Percentiles rank a stretch among this genome's conserved stretches.
Evolutionary conservation across 164 flowering plant genomes (phyloP).

Genomic region (Vitis riparia): DNA sequence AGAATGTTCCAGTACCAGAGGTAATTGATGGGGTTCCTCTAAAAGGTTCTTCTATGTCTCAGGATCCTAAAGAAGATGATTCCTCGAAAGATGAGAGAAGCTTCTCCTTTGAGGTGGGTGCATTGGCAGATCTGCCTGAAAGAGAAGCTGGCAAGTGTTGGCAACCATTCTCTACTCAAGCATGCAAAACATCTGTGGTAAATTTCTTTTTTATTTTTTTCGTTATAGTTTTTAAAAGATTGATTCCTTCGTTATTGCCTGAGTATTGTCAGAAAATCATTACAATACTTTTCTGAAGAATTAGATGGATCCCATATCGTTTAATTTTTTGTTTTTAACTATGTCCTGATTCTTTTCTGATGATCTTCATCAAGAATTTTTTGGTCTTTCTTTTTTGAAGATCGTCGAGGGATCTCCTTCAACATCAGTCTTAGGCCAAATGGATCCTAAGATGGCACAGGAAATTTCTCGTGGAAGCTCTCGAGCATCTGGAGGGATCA

Average conservation of each 20-base stretch:
- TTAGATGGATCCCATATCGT: no score
- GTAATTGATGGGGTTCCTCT: constrained; percentile 11
- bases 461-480: not conserved
- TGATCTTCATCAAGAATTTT: not conserved
- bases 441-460: constrained; percentile 13
- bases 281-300: no score
- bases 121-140: constrained; percentile 38
- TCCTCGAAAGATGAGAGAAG: constrained; percentile 40
- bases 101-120: constrained; percentile 56
- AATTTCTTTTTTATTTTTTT: not conserved
- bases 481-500: constrained; percentile 21
- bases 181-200: constrained; percentile 39
- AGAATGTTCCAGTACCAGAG: constrained; percentile 21
- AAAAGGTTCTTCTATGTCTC: constrained; percentile 16
- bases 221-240: not conserved
- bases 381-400: constrained; percentile 25
- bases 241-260: no score
- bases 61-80: constrained; percentile 29
- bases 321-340: not conserved
- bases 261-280: no score
- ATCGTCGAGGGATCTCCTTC: constrained; percentile 32
- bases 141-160: constrained; percentile 32
- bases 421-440: constrained; percentile 27
- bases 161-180: constrained; percentile 38
- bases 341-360: not conserved